Conservation (phyloP, 495 filamentous ascomycete genomes). For the Xylaria nigripes region DNA sequence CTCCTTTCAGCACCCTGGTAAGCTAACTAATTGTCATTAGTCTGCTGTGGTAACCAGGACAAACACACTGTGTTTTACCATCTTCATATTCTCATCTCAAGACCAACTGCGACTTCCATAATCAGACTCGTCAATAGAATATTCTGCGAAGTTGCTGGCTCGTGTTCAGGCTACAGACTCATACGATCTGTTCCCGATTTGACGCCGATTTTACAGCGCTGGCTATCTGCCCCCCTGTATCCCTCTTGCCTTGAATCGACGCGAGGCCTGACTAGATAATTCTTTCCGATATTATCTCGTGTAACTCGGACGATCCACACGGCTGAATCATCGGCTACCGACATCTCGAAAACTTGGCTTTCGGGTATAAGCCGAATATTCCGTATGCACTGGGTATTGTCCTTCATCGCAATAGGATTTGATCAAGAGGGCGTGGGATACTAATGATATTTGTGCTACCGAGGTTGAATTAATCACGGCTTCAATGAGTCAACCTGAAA, state of each 20-base stretch:
- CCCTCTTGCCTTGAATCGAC: not conserved
- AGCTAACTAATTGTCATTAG: conserved; percentile 7
- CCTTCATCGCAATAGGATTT: conserved; percentile 14
- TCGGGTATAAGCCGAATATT: conserved; percentile 6
- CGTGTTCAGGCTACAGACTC: conserved; percentile 1
- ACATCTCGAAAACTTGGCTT: conserved; percentile 16
- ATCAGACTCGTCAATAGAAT: not conserved
- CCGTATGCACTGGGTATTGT: conserved; percentile 25
- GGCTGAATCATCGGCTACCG: conserved; percentile 12
- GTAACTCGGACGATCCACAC: not conserved
- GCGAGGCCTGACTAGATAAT: not conserved
- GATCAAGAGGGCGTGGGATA: conserved; percentile 23
- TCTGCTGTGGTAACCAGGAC: conserved; percentile 2
- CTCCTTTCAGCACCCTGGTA: not conserved
- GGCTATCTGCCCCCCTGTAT: conserved; percentile 1
- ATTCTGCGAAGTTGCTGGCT: not conserved
- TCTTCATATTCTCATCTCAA: not conserved
- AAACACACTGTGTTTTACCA: not conserved
- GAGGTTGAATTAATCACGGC: conserved; percentile 12
- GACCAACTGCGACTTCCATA: not conserved
- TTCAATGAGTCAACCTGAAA: conserved; percentile 43
- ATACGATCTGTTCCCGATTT: conserved; percentile 1
- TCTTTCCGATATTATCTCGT: not conserved
- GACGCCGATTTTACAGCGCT: not conserved
- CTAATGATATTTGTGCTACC: conserved; percentile 13